These are phyloP conservation scores for Prunus fruticosa DNA, from an alignment of 306 rosid species.

Conservation along the genomic window DNA sequence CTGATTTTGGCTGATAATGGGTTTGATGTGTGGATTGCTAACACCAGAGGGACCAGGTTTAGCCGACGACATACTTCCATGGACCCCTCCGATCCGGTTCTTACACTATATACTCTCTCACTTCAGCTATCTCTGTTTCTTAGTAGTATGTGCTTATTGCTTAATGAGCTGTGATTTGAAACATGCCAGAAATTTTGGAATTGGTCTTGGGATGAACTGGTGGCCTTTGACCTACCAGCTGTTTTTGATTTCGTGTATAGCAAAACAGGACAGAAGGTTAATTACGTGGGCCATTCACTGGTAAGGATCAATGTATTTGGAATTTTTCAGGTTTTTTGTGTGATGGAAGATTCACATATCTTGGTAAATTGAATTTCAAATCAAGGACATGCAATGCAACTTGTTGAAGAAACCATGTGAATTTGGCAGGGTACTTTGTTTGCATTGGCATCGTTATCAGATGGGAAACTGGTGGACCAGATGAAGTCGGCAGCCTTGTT, in stretches of 20 bases:
- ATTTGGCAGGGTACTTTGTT: constrained; percentile 69
- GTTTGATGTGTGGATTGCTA: constrained; percentile 84
- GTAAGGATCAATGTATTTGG: constrained; percentile 39
- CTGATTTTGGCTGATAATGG: constrained; percentile 76
- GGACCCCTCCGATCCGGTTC: constrained; percentile 42
- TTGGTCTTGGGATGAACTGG: constrained; percentile 89
- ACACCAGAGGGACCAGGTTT: constrained; percentile 80
- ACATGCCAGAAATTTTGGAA: constrained; percentile 65
- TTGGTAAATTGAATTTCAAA: background rate
- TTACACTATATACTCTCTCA: background rate
- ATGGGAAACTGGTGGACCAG: constrained; percentile 59
- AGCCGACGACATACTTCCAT: constrained; percentile 61
- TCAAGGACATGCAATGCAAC: background rate
- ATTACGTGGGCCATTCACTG: constrained; percentile 86
- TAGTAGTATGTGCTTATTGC: background rate
- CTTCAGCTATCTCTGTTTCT: background rate
- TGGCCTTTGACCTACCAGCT: constrained; percentile 71
- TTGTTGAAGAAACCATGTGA: background rate
- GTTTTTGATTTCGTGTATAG: constrained; percentile 56
- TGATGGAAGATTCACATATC: background rate
- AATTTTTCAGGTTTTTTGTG: too few species aligned
- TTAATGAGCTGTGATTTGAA: background rate
- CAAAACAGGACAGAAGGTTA: constrained; percentile 70
- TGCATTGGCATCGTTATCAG: constrained; percentile 70
- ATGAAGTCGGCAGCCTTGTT: constrained; percentile 67